Evolutionary conservation across 108 stramenopile genomes (phyloP), one percentile per base, ranked within the genome.

Genomic region (Nannochloropsis salina): DNA sequence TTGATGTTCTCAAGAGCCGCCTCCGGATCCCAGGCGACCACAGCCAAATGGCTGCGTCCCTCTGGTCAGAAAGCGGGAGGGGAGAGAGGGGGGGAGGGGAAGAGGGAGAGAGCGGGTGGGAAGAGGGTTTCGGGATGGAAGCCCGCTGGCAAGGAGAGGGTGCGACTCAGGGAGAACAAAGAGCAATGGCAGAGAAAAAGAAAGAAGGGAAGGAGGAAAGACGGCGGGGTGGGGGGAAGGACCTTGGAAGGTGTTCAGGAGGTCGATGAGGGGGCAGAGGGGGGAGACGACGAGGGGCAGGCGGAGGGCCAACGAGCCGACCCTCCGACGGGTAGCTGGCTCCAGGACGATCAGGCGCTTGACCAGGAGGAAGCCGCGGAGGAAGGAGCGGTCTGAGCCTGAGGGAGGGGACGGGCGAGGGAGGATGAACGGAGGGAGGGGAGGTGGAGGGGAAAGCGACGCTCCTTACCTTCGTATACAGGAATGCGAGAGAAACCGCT

Each of bases 311-410:
- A 89, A 83, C 9, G 22, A 79, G 1, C 45, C 22, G 80, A 89
- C 85, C 10, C 21, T 42, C 45, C 88, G 85, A 80, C 80, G 42
- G 20, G 83, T 85, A 40, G 81, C 85, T 0, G 88, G 88, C 83
- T 83, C 44, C 22, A 89, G 82, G 44, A 89, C 83, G 44, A 89
- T 89, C 85, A 89, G 83, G 43, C 82, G 85, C 82, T 89, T 89
- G 80, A 89, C 88, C 83, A 74, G 61, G 20, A 74, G 61, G 61
- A 74, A 74, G 61, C 61, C 61, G 6, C 61, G 61, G 6, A 74
- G 15, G 61, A 74, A 74, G 61, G 61, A 74, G 4, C 20, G 61
- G 8, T 74, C 61, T n/a, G 61, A 15, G 61, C 61, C 61, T 74
- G 61, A 0, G 8, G n/a, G 8, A n/a, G 61, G 61, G n/a, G 61